A percentile compares a stretch with the other conserved stretches of the same genome.
Evolutionary conservation across 192 early-diverging fungal genomes (phyloP).

Genomic region (Phlyctochytrium arcticum): DNA sequence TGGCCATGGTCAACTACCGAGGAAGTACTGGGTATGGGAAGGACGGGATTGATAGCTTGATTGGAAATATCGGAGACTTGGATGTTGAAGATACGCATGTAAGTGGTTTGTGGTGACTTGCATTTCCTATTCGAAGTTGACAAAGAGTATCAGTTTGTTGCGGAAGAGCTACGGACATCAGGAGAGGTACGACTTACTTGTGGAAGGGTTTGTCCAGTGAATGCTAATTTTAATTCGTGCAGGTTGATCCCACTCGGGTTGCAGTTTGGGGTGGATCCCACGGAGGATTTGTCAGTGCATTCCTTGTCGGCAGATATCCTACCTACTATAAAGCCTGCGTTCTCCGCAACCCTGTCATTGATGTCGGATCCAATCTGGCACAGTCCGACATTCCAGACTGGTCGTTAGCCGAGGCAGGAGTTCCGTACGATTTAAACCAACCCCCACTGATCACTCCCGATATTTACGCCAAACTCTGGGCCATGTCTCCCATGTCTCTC

Average conservation of each 20-base stretch:
- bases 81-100: slow-evolving; percentile 60
- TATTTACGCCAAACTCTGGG: slow-evolving; percentile 53
- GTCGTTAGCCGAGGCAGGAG: slow-evolving; percentile 65
- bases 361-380: slow-evolving; percentile 53
- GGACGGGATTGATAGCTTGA: slow-evolving; percentile 52
- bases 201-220: background rate
- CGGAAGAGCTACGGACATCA: slow-evolving; percentile 16
- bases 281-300: slow-evolving; percentile 38
- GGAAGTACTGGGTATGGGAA: slow-evolving; percentile 80
- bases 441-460: slow-evolving; percentile 55
- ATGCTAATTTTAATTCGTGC: background rate
- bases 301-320: slow-evolving; percentile 26
- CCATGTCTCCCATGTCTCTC: slow-evolving; percentile 53
- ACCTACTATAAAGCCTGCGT: slow-evolving; percentile 61
- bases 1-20: slow-evolving; percentile 67
- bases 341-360: slow-evolving; percentile 72
- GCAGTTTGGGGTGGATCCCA: slow-evolving; percentile 70
- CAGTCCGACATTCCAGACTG: slow-evolving; percentile 72
- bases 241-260: slow-evolving; percentile 46
- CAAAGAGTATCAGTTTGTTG: slow-evolving; percentile 40
- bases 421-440: slow-evolving; percentile 49
- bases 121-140: too few relatives aligned
- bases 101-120: too few relatives aligned
- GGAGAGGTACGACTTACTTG: slow-evolving; percentile 4
- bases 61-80: slow-evolving; percentile 63